Evolutionary conservation across 106 monocot species (phyloP).

Genomic region (Xerophyta viscosa): DNA sequence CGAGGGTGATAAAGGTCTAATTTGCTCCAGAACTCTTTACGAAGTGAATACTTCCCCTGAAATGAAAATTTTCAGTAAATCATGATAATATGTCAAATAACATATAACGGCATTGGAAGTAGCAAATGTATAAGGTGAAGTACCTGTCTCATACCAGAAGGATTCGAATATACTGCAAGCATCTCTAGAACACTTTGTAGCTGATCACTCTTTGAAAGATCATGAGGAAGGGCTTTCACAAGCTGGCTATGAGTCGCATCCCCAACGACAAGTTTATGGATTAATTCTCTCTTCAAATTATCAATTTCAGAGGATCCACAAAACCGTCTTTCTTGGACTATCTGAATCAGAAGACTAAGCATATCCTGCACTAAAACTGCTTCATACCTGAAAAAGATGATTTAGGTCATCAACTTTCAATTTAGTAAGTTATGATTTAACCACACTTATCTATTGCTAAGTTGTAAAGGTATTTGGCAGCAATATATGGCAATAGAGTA

Average conservation of each 20-base stretch:
- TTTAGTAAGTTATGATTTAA: no score
- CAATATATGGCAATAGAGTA: no score
- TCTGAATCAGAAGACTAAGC: constrained; percentile 80
- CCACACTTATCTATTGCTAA: no score
- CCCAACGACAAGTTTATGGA: constrained; percentile 56
- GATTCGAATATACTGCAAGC: constrained; percentile 69
- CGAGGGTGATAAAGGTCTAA: constrained; percentile 92
- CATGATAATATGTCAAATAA: background rate
- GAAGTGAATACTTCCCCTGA: constrained; percentile 88
- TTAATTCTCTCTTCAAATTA: constrained; percentile 71
- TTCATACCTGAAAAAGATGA: constrained; percentile 77
- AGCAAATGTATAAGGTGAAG: background rate
- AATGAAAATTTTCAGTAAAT: background rate
- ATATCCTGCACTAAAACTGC: constrained; percentile 78
- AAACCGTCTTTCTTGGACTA: constrained; percentile 78
- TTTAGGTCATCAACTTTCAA: background rate
- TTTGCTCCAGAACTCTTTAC: constrained; percentile 68
- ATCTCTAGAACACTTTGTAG: constrained; percentile 56
- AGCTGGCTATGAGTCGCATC: constrained; percentile 94
- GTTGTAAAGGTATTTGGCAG: no score
- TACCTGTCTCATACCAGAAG: constrained; percentile 96
- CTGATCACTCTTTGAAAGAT: constrained; percentile 53
- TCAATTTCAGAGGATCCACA: constrained; percentile 63
- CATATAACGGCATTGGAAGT: background rate
- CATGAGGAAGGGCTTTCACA: constrained; percentile 68